These are phyloP conservation scores for Xylaria arbuscula DNA, from an alignment of 2,329 filamentous ascomycete species.

Conservation along the genomic window DNA sequence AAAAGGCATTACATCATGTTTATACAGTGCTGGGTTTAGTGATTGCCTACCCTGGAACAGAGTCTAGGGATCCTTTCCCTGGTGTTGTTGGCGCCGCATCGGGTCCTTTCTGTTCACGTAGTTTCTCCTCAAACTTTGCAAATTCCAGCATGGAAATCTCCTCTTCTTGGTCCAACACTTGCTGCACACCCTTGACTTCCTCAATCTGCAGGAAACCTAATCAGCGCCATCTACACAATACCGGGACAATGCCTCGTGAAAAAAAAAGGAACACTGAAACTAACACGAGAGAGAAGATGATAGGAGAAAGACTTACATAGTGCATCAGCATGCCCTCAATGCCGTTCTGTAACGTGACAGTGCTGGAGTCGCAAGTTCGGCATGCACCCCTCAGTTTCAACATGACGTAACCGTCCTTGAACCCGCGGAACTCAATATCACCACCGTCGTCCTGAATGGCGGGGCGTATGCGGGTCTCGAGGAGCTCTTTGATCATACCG, in stretches of 20 bases:
- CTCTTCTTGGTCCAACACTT: slow-evolving; percentile 92
- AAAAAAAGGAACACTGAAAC: not conserved
- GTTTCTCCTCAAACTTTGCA: slow-evolving; percentile 91
- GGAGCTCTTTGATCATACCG: slow-evolving; percentile 97
- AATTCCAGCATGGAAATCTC: slow-evolving; percentile 89
- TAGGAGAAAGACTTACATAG: slow-evolving; percentile 71
- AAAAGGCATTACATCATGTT: slow-evolving; percentile 29
- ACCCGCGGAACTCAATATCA: slow-evolving; percentile 95
- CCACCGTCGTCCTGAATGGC: slow-evolving; percentile 98
- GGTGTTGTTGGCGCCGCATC: slow-evolving; percentile 53
- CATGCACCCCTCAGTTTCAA: slow-evolving; percentile 93
- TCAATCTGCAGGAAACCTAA: slow-evolving; percentile 74
- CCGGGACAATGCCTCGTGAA: slow-evolving; percentile 5
- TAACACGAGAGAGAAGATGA: not conserved
- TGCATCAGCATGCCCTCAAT: slow-evolving; percentile 99
- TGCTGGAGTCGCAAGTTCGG: slow-evolving; percentile 95
- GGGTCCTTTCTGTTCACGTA: slow-evolving; percentile 64
- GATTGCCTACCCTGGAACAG: slow-evolving; percentile 50
- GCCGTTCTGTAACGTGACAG: slow-evolving; percentile 95
- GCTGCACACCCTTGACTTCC: slow-evolving; percentile 91
- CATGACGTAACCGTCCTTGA: slow-evolving; percentile 84
- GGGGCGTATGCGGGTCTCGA: slow-evolving; percentile 93
- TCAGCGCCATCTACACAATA: slow-evolving; percentile 44
- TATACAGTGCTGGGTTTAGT: slow-evolving; percentile 20
- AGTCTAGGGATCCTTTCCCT: slow-evolving; percentile 55